Base-by-base conservation (phyloP, 805 yeast species). In the Wickerhamiella spandovensis region DNA sequence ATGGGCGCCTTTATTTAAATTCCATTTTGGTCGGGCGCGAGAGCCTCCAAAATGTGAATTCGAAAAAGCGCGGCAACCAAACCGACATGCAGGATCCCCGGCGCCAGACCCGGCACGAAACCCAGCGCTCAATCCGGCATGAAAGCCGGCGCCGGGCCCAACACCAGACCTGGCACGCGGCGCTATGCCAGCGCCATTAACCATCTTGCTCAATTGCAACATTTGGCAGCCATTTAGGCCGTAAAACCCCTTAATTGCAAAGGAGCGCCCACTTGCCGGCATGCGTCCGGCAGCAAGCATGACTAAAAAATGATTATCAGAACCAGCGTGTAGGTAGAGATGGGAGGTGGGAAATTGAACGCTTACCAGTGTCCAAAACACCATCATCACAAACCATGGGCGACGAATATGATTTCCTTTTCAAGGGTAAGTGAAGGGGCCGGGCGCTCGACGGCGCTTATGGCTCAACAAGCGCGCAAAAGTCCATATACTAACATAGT, bases 341-440 rank as follows among this genome's bases (percentile, higher is more conserved):
- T n/a, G 10, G 41, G 18, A 7, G 9, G 9, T 30, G 35, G 35
- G 35, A 30, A 9, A 9, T 30, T 9, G 13, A 13, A 13, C 12
- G 35, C 9, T 9, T 9, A 28, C 35, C 9, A 28, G n/a, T n/a
- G n/a, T n/a, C n/a, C n/a, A n/a, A n/a, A n/a, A n/a, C n/a, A 22
- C 12, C 25, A 21, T 12, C 30, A 42, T 5, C 44, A 13, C 18
- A 8, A 42, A 61, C 52, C 46, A 69, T 72, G 65, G 72, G 76
- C 53, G 88, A 82, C 67, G 90, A 84, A 60, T 84, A 92, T 77
- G 97, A 90, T 67, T 89, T 83, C 68, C 77, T 90, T 54, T 90
- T 89, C 75, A 90, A 89, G 59, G 68, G 68, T 64, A 50, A 47
- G 66, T 57, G n/a, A 28, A 9, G 15, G 5, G 24, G 3, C 9